Conservation (phyloP, 305 asterid species). For the Fraxinus floribunda region DNA sequence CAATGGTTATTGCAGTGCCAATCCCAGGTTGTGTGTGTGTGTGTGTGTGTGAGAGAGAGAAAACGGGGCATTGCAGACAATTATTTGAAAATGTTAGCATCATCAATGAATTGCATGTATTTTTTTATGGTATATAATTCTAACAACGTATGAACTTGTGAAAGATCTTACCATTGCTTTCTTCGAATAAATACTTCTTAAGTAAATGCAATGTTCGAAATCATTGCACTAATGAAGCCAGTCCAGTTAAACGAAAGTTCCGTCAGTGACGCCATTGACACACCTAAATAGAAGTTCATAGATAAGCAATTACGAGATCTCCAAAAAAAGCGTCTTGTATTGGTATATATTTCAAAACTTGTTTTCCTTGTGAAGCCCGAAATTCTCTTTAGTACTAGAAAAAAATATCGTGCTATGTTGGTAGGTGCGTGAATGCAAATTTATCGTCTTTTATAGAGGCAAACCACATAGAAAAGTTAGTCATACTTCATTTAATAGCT, state of each 20-base stretch:
- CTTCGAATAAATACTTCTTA: constrained; percentile 71
- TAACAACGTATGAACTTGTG: neutral
- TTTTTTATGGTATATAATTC: neutral
- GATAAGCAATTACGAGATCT: neutral
- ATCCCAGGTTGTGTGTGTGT: constrained; percentile 53
- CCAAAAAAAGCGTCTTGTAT: neutral
- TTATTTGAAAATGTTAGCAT: neutral
- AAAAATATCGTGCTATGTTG: neutral
- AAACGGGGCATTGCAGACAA: neutral
- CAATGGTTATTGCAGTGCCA: constrained; percentile 43
- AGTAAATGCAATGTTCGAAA: constrained; percentile 62
- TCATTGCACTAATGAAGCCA: constrained; percentile 67
- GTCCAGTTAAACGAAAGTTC: constrained; percentile 70
- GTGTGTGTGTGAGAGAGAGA: too few species aligned
- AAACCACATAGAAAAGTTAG: neutral
- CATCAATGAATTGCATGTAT: neutral
- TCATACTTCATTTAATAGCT: neutral
- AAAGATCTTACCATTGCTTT: constrained; percentile 59
- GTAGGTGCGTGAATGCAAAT: neutral
- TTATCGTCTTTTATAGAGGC: neutral
- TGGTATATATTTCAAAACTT: neutral
- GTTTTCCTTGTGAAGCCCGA: neutral
- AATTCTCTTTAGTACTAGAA: neutral
- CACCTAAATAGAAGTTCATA: constrained; percentile 37
- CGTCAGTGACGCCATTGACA: constrained; percentile 62